A percentile compares a stretch with the other conserved stretches of the same genome.
Evolutionary conservation across 805 yeast genomes (phyloP).

Genomic region (Saccharomycopsis fermentans): DNA sequence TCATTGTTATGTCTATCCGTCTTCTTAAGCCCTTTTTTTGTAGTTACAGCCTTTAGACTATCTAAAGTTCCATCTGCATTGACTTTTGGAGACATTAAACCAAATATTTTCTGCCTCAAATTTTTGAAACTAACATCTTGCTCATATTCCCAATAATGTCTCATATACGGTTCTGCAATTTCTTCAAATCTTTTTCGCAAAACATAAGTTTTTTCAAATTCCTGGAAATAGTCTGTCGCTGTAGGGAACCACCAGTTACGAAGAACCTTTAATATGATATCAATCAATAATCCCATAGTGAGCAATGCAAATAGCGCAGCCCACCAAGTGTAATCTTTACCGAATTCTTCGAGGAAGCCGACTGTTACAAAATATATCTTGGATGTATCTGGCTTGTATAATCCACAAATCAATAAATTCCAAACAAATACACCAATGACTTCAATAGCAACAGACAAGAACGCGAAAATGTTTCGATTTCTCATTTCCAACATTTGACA

Average conservation of each 20-base stretch:
- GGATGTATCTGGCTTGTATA: constrained; percentile 46
- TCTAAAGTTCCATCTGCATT: constrained; percentile 4
- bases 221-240: constrained; percentile 72
- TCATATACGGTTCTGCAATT: constrained; percentile 60
- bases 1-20: constrained; percentile 1
- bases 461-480: constrained; percentile 58
- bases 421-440: constrained; percentile 80
- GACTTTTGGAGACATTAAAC: constrained; percentile 19
- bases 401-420: constrained; percentile 64
- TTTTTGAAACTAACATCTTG: constrained; percentile 32
- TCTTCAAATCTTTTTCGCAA: constrained; percentile 63
- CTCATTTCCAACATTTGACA: constrained; percentile 73
- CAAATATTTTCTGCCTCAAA: constrained; percentile 22
- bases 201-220: constrained; percentile 58
- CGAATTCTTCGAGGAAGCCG: constrained; percentile 65
- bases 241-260: constrained; percentile 49
- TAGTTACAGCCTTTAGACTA: neutral
- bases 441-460: constrained; percentile 57
- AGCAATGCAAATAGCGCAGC: constrained; percentile 51
- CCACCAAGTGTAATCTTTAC: constrained; percentile 83
- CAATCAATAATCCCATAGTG: constrained; percentile 54
- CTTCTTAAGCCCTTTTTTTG: neutral
- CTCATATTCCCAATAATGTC: constrained; percentile 69
- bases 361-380: constrained; percentile 60
- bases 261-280: constrained; percentile 49